Conservation (phyloP, 352 stramenopile species). For the Phytophthora citricola region DNA sequence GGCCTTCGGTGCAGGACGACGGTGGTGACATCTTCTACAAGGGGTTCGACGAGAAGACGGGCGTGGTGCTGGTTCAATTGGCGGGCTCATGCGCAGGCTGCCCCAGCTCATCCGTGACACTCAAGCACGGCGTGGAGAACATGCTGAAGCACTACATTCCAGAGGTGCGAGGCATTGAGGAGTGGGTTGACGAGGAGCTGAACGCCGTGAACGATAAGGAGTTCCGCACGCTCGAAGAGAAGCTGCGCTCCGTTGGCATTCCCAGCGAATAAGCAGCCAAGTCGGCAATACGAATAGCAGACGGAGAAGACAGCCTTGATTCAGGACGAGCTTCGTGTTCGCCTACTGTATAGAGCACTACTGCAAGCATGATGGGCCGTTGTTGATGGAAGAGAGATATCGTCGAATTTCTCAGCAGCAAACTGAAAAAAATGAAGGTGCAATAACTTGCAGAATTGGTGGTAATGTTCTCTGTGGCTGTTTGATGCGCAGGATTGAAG, state of each 20-base stretch:
- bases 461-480: background rate
- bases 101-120: slow-evolving; percentile 96
- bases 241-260: slow-evolving; percentile 82
- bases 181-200: slow-evolving; percentile 82
- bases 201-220: slow-evolving; percentile 83
- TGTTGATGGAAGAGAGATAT: slow-evolving; percentile 2
- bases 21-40: slow-evolving; percentile 99
- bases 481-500: slow-evolving; percentile 12
- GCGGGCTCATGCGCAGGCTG: slow-evolving; percentile 98
- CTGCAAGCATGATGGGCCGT: background rate
- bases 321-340: background rate
- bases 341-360: slow-evolving; percentile 30
- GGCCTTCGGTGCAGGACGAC: slow-evolving; percentile 98
- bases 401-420: slow-evolving; percentile 3
- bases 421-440: slow-evolving; percentile 37
- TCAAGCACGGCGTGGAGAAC: slow-evolving; percentile 99
- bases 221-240: slow-evolving; percentile 84
- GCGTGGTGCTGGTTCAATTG: slow-evolving; percentile 91
- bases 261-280: slow-evolving; percentile 65
- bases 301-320: slow-evolving; percentile 3
- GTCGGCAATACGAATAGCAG: slow-evolving; percentile 14
- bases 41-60: slow-evolving; percentile 95
- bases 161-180: slow-evolving; percentile 93
- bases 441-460: slow-evolving; percentile 16
- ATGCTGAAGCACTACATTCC: slow-evolving; percentile 99